A percentile compares a stretch with the other conserved stretches of the same genome.
Evolutionary conservation across 768 basidiomycete species (phyloP).

Genomic region (Rhodotorula babjevae): DNA sequence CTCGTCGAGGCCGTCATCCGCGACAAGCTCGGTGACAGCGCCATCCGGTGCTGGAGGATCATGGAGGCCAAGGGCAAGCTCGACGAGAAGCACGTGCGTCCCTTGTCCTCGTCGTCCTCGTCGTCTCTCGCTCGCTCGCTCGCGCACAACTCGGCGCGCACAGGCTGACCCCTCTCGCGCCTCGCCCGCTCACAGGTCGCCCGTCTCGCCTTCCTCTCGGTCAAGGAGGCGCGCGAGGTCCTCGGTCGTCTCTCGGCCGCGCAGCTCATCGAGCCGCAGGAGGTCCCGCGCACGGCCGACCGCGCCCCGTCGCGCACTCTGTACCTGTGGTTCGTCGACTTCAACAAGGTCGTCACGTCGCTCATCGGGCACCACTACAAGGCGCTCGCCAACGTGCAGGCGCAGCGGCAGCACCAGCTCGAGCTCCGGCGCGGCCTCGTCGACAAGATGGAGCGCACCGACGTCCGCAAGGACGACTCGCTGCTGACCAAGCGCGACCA

Average conservation of each 20-base stretch:
- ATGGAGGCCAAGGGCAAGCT: constrained; percentile 79
- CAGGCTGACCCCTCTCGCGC: not conserved
- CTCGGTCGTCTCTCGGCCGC: constrained; percentile 73
- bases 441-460: constrained; percentile 71
- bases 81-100: constrained; percentile 82
- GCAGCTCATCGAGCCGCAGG: constrained; percentile 81
- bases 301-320: constrained; percentile 82
- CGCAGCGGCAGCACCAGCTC: constrained; percentile 67
- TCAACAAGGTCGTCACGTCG: constrained; percentile 71
- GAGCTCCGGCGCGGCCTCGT: constrained; percentile 66
- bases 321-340: constrained; percentile 92
- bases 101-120: too few relatives aligned
- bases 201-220: constrained; percentile 85
- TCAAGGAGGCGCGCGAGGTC: constrained; percentile 76
- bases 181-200: constrained; percentile 64
- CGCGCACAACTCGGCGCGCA: too few relatives aligned
- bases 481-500: constrained; percentile 70
- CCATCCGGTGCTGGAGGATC: constrained; percentile 73
- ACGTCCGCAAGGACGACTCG: constrained; percentile 65
- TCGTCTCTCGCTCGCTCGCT: not conserved
- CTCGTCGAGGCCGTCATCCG: constrained; percentile 72
- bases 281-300: constrained; percentile 84
- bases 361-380: constrained; percentile 79
- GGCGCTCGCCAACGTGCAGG: constrained; percentile 76
- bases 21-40: constrained; percentile 76